phyloP scores from a whole-genome alignment of 202 grass and related monocot genomes.

The Musa balbisiana region DNA sequence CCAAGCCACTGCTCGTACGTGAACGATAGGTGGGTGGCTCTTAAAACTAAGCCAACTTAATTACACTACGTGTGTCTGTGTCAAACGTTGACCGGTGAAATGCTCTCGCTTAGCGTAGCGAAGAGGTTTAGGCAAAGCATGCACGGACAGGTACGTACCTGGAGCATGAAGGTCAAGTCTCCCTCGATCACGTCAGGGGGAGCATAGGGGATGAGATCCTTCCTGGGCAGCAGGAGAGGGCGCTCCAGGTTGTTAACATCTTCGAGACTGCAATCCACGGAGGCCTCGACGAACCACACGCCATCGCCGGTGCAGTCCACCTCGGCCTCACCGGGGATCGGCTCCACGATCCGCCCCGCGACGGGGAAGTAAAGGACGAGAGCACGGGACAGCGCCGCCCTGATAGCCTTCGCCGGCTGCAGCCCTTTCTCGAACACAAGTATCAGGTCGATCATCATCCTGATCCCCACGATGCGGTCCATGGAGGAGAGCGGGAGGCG shows the following conservation, averaged over 20 bases:
- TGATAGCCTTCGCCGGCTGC: neutral
- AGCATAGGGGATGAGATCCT: neutral
- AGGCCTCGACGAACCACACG: constrained; percentile 3
- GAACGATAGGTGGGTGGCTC: no score
- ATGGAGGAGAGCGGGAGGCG: constrained; percentile 1
- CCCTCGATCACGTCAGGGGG: neutral
- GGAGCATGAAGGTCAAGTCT: neutral
- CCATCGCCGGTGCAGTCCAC: neutral
- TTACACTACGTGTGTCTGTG: no score
- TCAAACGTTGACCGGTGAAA: neutral
- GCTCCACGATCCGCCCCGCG: neutral
- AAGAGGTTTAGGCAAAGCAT: neutral
- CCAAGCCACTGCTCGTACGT: no score
- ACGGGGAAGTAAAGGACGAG: neutral
- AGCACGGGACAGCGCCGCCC: neutral
- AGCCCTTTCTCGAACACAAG: neutral
- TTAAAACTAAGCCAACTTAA: no score
- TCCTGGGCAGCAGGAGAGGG: neutral
- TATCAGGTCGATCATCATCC: neutral
- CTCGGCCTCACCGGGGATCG: neutral
- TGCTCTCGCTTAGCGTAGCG: neutral
- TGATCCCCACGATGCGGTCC: neutral
- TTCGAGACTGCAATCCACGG: neutral
- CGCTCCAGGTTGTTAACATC: neutral
- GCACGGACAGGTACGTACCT: neutral